Evolutionary conservation across 192 early-diverging fungal species (phyloP), one percentile per base, ranked within the genome.

Genomic region (Glomus cerebriforme): DNA sequence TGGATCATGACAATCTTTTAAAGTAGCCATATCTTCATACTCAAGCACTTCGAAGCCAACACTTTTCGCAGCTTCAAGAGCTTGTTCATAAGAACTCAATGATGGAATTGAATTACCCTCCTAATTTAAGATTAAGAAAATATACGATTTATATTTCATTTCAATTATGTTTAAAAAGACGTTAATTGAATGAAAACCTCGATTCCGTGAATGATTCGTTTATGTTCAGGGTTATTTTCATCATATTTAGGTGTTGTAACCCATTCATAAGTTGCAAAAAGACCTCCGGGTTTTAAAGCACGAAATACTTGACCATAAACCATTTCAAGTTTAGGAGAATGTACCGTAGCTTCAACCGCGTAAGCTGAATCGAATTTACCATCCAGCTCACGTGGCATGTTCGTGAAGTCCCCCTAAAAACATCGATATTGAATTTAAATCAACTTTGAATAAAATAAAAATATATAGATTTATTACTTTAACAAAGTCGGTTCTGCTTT

Each of bases 201-300:
- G 68, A 96, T 90, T 29, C 89, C 95, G 75, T 91, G 89, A 64
- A 95, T 90, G 37, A 97, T 88, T 73, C 85, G 88, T 79, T 88
- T 89, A 82, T 95, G 93, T 37, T 79, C 83, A 29, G 88, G 85
- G 83, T 96, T 90, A 54, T 83, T 79, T 64, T 91, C 90, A 82
- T 97, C 93, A 81, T 93, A 97, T 79, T 90, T 87, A 58, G 91
- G 90, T 24, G 96, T 97, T 17, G 93, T 91, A 77, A 92, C 90
- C 96, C 96, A 97, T 85, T 97, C 96, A 85, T 97, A 97, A 82
- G 90, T 90, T 32, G 93, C 92, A 90, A 94, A 96, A 73, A 86
- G 83, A 49, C 92, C 92, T 15, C 96, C 96, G 63, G 96, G 95
- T 88, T 97, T 97, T 47, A 97, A 80, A 6, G 94, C 91, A 39